phyloP scores from a whole-genome alignment of 768 basidiomycete species.

The Infundibulicybe gibba region DNA sequence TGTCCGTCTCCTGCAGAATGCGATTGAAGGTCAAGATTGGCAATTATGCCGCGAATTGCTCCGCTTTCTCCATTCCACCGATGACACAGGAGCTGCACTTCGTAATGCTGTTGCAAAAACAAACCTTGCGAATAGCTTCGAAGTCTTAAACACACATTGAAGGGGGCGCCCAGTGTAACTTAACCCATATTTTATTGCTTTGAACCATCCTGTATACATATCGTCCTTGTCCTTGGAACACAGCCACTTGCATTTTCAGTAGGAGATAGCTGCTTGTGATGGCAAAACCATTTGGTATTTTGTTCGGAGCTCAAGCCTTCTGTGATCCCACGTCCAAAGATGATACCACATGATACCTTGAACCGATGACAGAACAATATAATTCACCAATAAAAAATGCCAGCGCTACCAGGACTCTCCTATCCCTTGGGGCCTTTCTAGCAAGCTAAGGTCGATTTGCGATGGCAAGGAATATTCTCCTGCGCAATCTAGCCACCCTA shows the following conservation, averaged over 20 bases:
- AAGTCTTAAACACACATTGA: neutral
- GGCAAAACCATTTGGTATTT: no score
- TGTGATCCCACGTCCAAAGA: neutral
- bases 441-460: neutral
- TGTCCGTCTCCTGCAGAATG: slow-evolving; percentile 72
- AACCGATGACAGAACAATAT: no score
- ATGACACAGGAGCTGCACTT: slow-evolving; percentile 76
- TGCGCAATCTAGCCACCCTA: slow-evolving; percentile 11
- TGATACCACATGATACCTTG: neutral
- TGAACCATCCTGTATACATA: neutral
- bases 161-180: neutral
- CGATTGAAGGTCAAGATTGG: slow-evolving; percentile 79
- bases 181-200: no score
- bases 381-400: no score
- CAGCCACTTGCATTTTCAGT: no score
- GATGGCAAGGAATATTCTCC: slow-evolving; percentile 17
- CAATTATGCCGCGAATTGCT: slow-evolving; percentile 89
- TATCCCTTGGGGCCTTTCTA: neutral
- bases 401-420: no score
- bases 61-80: slow-evolving; percentile 89
- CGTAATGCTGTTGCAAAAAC: slow-evolving; percentile 48
- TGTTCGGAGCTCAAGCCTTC: no score
- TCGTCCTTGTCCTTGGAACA: neutral
- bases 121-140: slow-evolving; percentile 7
- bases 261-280: no score